Evolutionary conservation across 2,329 filamentous ascomycete species (phyloP).

Genomic region (Sporothrix euskadiensis): DNA sequence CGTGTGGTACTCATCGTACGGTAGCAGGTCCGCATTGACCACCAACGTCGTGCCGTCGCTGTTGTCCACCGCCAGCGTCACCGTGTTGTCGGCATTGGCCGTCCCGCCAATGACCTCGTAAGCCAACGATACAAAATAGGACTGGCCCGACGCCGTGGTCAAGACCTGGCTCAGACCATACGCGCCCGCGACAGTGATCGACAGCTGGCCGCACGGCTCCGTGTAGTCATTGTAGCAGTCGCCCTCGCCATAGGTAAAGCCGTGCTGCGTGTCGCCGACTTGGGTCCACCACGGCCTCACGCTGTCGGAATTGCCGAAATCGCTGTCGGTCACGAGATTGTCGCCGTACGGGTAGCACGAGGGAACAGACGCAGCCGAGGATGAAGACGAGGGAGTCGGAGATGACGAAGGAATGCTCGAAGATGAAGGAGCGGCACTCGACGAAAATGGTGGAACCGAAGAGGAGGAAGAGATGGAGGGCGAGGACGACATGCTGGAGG

Average conservation of each 20-base stretch:
- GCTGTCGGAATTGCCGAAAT: not conserved
- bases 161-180: not conserved
- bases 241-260: not conserved
- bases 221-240: not conserved
- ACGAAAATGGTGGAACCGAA: not conserved
- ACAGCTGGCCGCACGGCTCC: not conserved
- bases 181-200: not conserved
- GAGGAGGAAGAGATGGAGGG: not conserved
- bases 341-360: not conserved
- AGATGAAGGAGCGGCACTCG: not conserved
- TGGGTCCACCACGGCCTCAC: not conserved
- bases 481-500: no score
- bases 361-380: not conserved
- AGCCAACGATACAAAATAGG: not conserved
- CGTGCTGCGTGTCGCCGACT: not conserved
- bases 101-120: not conserved
- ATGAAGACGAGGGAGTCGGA: not conserved
- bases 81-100: not conserved
- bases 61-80: not conserved
- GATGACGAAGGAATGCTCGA: not conserved
- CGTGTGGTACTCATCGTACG: not conserved
- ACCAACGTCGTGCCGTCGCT: not conserved
- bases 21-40: not conserved
- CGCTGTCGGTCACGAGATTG: not conserved
- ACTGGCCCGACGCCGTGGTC: not conserved